Percentiles rank a stretch among this genome's conserved stretches.
phyloP scores from a whole-genome alignment of 805 yeast genomes.

The Starmerella stellata region DNA sequence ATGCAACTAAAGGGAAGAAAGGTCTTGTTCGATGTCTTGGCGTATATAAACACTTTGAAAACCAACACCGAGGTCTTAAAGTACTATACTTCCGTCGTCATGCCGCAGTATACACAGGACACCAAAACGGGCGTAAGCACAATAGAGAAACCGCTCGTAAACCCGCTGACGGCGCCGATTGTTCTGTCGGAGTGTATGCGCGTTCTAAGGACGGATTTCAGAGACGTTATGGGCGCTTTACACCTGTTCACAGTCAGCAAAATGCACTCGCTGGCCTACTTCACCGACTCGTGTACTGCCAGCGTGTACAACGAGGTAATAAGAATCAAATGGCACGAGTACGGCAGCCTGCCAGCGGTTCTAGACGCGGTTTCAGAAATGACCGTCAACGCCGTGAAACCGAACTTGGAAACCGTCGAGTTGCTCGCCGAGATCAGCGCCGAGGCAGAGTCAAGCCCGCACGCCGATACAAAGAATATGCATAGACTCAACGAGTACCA shows the following conservation, averaged over 20 bases:
- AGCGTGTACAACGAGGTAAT: constrained; percentile 27
- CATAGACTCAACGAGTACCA: background rate
- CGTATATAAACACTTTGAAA: constrained; percentile 14
- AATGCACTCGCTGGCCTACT: constrained; percentile 24
- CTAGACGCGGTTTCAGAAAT: constrained; percentile 26
- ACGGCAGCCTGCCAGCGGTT: constrained; percentile 25
- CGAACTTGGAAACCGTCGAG: constrained; percentile 23
- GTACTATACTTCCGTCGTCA: constrained; percentile 13
- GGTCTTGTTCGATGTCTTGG: constrained; percentile 10
- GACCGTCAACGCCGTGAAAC: constrained; percentile 27
- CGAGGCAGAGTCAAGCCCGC: constrained; percentile 8
- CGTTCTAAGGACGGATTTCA: constrained; percentile 14
- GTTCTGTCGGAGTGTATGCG: constrained; percentile 9
- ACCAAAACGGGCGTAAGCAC: background rate
- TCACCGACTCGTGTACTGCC: constrained; percentile 25
- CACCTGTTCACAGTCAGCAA: constrained; percentile 24
- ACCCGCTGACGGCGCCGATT: constrained; percentile 8
- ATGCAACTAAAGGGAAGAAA: background rate
- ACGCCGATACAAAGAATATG: background rate
- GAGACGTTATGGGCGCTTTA: constrained; percentile 23
- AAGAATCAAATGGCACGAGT: constrained; percentile 25
- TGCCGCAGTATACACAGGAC: constrained; percentile 10
- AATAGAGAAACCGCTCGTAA: constrained; percentile 2
- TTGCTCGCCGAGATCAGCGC: constrained; percentile 18
- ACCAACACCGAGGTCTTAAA: constrained; percentile 17